Conservation (phyloP, 495 filamentous ascomycete genomes). For the Oidiodendron maius region DNA sequence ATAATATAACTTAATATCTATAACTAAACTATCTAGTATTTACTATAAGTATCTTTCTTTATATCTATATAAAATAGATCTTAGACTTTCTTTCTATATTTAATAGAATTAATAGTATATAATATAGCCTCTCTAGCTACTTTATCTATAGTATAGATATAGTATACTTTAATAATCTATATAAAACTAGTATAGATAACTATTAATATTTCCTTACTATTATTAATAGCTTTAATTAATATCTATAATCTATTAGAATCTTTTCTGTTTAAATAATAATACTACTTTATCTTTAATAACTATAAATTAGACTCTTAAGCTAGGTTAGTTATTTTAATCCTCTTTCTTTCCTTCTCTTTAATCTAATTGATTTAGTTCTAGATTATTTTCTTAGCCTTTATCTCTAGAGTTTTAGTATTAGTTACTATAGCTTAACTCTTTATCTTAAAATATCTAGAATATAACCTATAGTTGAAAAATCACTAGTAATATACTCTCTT, state of each 20-base stretch:
- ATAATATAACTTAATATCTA: neutral
- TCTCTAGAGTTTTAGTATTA: neutral
- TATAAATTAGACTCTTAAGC: neutral
- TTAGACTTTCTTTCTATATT: neutral
- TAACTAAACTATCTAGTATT: neutral
- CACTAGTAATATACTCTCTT: neutral
- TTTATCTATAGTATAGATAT: neutral
- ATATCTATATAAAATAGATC: neutral
- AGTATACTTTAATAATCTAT: neutral
- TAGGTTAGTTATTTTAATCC: neutral
- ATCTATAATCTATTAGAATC: neutral
- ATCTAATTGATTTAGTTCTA: neutral
- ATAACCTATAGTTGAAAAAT: neutral
- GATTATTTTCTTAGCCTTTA: neutral
- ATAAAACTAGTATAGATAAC: neutral
- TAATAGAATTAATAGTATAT: neutral
- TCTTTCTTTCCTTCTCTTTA: neutral
- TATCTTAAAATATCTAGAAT: neutral
- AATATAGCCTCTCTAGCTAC: neutral
- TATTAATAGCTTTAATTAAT: neutral
- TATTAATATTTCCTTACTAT: neutral
- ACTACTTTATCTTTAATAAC: neutral
- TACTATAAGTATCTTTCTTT: neutral
- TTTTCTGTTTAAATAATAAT: neutral
- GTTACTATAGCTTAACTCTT: neutral